Evolutionary conservation across 192 early-diverging fungal species (phyloP), one percentile per base, ranked within the genome.

Genomic region (Linderina pennispora): DNA sequence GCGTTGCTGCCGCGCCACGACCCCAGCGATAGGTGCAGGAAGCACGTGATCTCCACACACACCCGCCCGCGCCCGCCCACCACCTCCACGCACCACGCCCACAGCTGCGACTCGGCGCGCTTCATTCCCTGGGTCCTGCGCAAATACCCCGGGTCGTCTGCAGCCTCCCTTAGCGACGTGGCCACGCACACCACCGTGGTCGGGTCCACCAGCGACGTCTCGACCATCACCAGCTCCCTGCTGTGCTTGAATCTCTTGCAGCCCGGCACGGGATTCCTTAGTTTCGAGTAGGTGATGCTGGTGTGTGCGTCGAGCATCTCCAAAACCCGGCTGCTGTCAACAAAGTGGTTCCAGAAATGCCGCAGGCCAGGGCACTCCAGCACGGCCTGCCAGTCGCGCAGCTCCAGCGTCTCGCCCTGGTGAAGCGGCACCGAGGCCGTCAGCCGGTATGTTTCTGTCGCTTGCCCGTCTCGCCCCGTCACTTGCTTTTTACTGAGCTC

Each of bases 301-400:
- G 69, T 73, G 37, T 60, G 48, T 31, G 53, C 45, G 32, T 73
- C 69, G 22, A 65, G 53, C 69, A 73, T 73, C 21, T 73, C 69
- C 2, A 73, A 45, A 23, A 53, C 51, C 0, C 43, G 49, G 39
- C 69, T 61, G 5, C 34, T 26, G 33, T 49, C 28, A 3, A 73
- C 17, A 43, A 57, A 73, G 36, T 73, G 57, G 62, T 73, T 73
- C 69, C 69, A 73, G 39, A 44, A 25, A 22, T 45, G 48, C n/a
- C 69, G 69, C 23, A 73, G 41, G 15, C 62, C 69, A 1, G 69
- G 69, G 31, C 69, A 57, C 40, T 73, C 69, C 21, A 73, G 44
- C 14, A 65, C 57, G 2, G 62, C 62, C 46, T 73, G 69, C 69
- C 69, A 73, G 53, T 73, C 69, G 35, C 69, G 69, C 35, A 73